A percentile compares a stretch with the other conserved stretches of the same genome.
phyloP scores from a whole-genome alignment of 2,329 filamentous ascomycete genomes.

The Penicillium sp. region DNA sequence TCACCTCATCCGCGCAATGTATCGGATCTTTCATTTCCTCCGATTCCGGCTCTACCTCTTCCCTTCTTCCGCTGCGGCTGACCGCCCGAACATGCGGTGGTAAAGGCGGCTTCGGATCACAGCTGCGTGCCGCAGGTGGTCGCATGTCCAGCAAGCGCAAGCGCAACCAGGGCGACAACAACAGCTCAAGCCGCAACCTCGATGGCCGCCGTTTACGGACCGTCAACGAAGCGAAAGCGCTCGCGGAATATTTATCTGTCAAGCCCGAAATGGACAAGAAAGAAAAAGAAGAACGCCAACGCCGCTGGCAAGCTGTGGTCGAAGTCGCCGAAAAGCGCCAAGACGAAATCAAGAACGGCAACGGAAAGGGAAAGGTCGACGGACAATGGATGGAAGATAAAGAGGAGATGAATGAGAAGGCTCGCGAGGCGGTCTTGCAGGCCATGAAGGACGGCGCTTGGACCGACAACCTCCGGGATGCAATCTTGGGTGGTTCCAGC shows the following conservation, averaged over 20 bases:
- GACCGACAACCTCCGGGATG: slow-evolving; percentile 45
- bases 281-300: slow-evolving; percentile 81
- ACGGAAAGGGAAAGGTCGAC: slow-evolving; percentile 67
- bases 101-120: slow-evolving; percentile 96
- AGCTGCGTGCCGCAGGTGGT: slow-evolving; percentile 91
- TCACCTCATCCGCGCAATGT: slow-evolving; percentile 54
- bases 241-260: slow-evolving; percentile 91
- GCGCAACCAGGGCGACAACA: slow-evolving; percentile 76
- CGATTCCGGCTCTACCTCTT: slow-evolving; percentile 52
- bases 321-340: slow-evolving; percentile 80
- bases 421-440: slow-evolving; percentile 72
- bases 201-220: slow-evolving; percentile 88
- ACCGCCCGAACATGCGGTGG: slow-evolving; percentile 80
- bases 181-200: slow-evolving; percentile 88
- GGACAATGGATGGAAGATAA: slow-evolving; percentile 95
- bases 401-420: slow-evolving; percentile 83
- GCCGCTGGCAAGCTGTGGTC: slow-evolving; percentile 83
- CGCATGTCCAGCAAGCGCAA: slow-evolving; percentile 98
- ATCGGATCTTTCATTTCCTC: slow-evolving; percentile 64
- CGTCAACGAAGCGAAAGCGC: slow-evolving; percentile 89
- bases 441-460: slow-evolving; percentile 65
- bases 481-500: slow-evolving; percentile 36
- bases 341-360: slow-evolving; percentile 77
- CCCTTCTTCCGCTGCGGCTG: slow-evolving; percentile 80
- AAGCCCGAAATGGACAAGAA: slow-evolving; percentile 97